Percentiles rank a stretch among this genome's conserved stretches.
These are phyloP conservation scores for Trypanosoma melophagium DNA, from an alignment of 208 protist genomes.

Conservation along the genomic window DNA sequence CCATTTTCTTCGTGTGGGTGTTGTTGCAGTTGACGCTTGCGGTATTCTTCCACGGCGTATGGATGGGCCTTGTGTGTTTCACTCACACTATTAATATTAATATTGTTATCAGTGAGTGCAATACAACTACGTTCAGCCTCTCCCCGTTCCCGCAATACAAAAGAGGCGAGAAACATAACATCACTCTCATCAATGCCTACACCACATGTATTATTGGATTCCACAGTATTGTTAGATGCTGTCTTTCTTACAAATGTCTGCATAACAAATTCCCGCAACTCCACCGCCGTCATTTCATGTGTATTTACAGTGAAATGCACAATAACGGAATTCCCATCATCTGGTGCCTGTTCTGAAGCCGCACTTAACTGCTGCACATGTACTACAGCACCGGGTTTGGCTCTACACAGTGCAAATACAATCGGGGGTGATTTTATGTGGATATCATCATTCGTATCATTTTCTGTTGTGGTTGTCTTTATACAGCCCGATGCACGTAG, in stretches of 20 bases:
- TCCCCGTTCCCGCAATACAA: constrained; percentile 34
- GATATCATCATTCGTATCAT: not conserved
- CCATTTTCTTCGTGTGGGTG: constrained; percentile 14
- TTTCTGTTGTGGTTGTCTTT: not conserved
- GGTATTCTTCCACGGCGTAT: constrained; percentile 58
- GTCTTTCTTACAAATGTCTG: constrained; percentile 34
- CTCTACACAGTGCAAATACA: constrained; percentile 38
- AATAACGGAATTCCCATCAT: constrained; percentile 27
- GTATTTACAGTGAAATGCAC: constrained; percentile 77
- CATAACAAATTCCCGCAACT: constrained; percentile 50
- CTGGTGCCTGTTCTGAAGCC: constrained; percentile 48
- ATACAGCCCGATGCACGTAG: constrained; percentile 21
- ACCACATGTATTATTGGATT: not conserved
- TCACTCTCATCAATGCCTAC: constrained; percentile 14
- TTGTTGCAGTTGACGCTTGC: constrained; percentile 39
- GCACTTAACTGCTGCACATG: constrained; percentile 62
- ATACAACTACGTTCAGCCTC: constrained; percentile 25
- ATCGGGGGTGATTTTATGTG: constrained; percentile 40
- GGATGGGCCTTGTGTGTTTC: constrained; percentile 63
- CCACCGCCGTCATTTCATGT: constrained; percentile 29
- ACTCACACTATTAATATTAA: constrained; percentile 27
- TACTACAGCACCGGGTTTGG: constrained; percentile 37
- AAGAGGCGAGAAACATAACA: constrained; percentile 52
- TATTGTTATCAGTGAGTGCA: too few relatives aligned
- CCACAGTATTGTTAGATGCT: not conserved